Conservation (phyloP, 345 rosid species). For the Boechera stricta region DNA sequence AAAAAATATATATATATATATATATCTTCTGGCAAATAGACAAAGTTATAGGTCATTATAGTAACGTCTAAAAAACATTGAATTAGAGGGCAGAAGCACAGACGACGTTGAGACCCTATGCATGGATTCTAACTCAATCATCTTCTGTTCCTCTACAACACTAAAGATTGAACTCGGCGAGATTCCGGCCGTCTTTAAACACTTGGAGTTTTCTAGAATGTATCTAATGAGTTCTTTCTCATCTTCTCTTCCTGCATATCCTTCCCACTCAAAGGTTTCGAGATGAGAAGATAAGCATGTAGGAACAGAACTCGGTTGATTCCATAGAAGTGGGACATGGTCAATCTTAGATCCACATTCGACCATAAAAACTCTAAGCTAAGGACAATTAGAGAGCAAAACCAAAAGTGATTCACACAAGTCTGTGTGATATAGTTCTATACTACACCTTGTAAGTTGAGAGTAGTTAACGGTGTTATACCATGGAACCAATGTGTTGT, state of each 20-base stretch:
- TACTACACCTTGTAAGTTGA: background rate
- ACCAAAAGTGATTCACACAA: conserved; percentile 6
- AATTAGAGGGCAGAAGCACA: background rate
- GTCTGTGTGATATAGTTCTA: no score
- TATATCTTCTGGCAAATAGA: no score
- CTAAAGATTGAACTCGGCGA: background rate
- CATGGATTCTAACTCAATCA: background rate
- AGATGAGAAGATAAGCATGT: background rate
- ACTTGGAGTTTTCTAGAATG: background rate
- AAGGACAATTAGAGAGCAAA: conserved; percentile 12
- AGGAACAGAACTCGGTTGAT: conserved; percentile 13
- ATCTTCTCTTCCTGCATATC: conserved; percentile 14
- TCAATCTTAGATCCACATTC: background rate
- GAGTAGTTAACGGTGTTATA: background rate
- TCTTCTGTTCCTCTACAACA: background rate
- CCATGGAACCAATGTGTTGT: background rate
- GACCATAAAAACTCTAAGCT: background rate
- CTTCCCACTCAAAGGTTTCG: background rate
- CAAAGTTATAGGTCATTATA: background rate
- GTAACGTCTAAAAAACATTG: background rate
- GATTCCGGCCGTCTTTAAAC: background rate
- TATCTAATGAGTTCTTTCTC: background rate
- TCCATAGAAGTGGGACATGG: background rate
- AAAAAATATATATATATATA: no score
- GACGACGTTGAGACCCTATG: background rate